phyloP scores from a whole-genome alignment of 169 alveolate species.

The Plasmodium knowlesi region DNA sequence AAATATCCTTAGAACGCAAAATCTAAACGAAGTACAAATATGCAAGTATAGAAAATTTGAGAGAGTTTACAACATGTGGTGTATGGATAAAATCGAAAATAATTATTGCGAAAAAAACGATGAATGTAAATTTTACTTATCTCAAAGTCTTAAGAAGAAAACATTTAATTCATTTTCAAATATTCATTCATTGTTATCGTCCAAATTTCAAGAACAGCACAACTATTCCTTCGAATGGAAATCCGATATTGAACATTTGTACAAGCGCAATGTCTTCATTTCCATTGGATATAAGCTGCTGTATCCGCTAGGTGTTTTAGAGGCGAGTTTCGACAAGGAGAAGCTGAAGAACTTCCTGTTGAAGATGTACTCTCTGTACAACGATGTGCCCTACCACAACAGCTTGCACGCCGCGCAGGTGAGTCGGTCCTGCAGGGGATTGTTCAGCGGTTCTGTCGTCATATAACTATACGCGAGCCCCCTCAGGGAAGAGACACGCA shows the following conservation, averaged over 20 bases:
- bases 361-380: slow-evolving; percentile 34
- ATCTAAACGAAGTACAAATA: slow-evolving; percentile 62
- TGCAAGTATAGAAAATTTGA: slow-evolving; percentile 58
- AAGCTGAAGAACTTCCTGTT: slow-evolving; percentile 38
- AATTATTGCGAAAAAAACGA: not conserved
- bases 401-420: slow-evolving; percentile 71
- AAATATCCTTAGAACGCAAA: slow-evolving; percentile 57
- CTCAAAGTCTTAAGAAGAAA: slow-evolving; percentile 28
- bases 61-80: slow-evolving; percentile 71
- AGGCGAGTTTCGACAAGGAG: slow-evolving; percentile 39
- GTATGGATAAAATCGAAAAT: slow-evolving; percentile 41
- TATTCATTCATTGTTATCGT: slow-evolving; percentile 46
- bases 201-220: slow-evolving; percentile 56
- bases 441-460: no score
- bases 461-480: no score
- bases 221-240: slow-evolving; percentile 54
- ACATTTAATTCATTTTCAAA: slow-evolving; percentile 31
- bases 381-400: slow-evolving; percentile 57
- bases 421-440: not conserved
- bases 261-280: slow-evolving; percentile 50
- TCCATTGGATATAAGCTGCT: slow-evolving; percentile 61
- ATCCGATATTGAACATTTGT: slow-evolving; percentile 25
- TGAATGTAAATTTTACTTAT: slow-evolving; percentile 12
- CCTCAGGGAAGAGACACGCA: no score
- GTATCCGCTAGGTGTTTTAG: slow-evolving; percentile 42